A percentile compares a stretch with the other conserved stretches of the same genome.
phyloP scores from a whole-genome alignment of 176 grass and related monocot species.

The Musa troglodytarum region DNA sequence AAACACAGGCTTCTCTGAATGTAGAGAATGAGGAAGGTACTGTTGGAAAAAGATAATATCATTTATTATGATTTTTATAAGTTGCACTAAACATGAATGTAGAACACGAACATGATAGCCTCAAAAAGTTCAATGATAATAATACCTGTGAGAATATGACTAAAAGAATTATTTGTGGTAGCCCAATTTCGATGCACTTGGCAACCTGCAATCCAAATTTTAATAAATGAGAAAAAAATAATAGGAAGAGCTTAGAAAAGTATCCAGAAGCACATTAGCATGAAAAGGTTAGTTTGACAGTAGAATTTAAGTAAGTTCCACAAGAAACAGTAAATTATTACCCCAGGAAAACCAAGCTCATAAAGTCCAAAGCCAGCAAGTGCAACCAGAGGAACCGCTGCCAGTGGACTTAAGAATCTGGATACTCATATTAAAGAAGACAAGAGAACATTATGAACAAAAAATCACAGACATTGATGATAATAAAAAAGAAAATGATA shows the following conservation, averaged over 20 bases:
- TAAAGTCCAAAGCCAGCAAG: slow-evolving; percentile 86
- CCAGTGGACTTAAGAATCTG: slow-evolving; percentile 89
- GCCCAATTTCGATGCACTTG: slow-evolving; percentile 93
- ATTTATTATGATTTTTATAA: background rate
- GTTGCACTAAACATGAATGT: background rate
- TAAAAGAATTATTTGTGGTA: slow-evolving; percentile 79
- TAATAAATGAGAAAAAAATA: slow-evolving; percentile 21
- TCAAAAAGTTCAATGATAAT: background rate
- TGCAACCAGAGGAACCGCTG: slow-evolving; percentile 75
- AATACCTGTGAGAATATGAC: slow-evolving; percentile 80
- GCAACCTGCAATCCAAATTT: slow-evolving; percentile 56
- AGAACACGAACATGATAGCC: background rate
- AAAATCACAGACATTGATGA: slow-evolving; percentile 5
- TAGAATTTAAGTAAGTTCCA: background rate
- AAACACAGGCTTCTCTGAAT: slow-evolving; percentile 52
- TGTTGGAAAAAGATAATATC: slow-evolving; percentile 24
- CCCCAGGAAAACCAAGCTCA: slow-evolving; percentile 91
- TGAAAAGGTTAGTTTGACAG: slow-evolving; percentile 10
- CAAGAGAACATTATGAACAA: slow-evolving; percentile 6
- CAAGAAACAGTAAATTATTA: slow-evolving; percentile 23
- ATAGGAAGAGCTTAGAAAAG: background rate
- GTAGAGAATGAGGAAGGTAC: slow-evolving; percentile 62
- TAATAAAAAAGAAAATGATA: background rate
- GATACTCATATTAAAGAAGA: slow-evolving; percentile 3
- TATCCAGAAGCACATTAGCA: background rate